phyloP scores from a whole-genome alignment of 1,284 basidiomycete genomes.

The Porogramme epimiltina region DNA sequence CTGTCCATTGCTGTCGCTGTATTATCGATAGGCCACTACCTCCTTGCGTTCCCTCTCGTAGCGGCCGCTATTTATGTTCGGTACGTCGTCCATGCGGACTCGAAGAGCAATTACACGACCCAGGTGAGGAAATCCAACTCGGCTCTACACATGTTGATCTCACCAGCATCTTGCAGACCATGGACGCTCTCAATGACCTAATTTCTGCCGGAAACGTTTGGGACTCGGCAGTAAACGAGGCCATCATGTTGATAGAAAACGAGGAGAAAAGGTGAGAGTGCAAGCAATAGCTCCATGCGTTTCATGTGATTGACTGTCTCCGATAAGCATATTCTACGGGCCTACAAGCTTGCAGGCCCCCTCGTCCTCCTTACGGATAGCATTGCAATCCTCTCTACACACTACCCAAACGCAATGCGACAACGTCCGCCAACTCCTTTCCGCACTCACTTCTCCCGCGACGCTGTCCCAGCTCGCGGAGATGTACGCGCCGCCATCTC shows the following conservation, averaged over 20 bases:
- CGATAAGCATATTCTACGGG: constrained; percentile 37
- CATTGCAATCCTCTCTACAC: constrained; percentile 70
- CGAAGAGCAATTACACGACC: constrained; percentile 49
- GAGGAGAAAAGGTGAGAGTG: constrained; percentile 63
- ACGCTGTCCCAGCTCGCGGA: constrained; percentile 74
- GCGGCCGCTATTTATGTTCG: constrained; percentile 46
- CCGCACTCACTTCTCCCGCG: constrained; percentile 68
- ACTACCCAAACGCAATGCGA: constrained; percentile 78
- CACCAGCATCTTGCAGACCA: constrained; percentile 47
- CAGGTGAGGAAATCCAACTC: constrained; percentile 42
- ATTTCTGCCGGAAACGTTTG: constrained; percentile 66
- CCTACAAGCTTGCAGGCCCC: constrained; percentile 49
- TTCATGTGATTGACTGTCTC: constrained; percentile 2
- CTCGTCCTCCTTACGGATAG: constrained; percentile 61
- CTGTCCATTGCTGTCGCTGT: constrained; percentile 40
- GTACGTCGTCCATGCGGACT: constrained; percentile 37
- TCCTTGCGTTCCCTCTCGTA: constrained; percentile 41
- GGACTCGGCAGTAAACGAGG: constrained; percentile 72
- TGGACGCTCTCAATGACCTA: constrained; percentile 64
- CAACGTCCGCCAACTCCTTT: constrained; percentile 73
- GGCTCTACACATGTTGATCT: constrained; percentile 5
- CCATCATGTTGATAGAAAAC: constrained; percentile 61
- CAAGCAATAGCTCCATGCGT: background rate
- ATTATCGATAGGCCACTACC: constrained; percentile 49
- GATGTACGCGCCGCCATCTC: constrained; percentile 82